phyloP scores from a whole-genome alignment of 305 asterid genomes.

The Rubia occidens region DNA sequence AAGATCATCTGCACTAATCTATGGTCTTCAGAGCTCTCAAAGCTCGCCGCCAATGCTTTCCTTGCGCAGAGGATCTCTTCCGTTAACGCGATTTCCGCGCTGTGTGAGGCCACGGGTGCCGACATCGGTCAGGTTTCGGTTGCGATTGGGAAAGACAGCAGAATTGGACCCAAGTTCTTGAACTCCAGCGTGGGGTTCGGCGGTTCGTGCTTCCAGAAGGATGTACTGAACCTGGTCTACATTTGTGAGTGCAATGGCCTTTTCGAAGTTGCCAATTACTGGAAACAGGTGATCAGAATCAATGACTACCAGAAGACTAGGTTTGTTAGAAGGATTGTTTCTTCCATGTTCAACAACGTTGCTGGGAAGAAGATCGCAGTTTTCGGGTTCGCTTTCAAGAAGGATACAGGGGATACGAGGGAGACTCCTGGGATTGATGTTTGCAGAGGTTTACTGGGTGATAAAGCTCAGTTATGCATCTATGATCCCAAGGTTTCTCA shows the following conservation, averaged over 20 bases:
- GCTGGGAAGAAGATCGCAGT: slow-evolving; percentile 7
- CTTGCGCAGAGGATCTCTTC: slow-evolving; percentile 7
- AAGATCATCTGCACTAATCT: slow-evolving; percentile 11
- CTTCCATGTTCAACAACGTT: slow-evolving; percentile 7
- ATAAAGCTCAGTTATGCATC: neutral
- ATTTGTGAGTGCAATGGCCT: slow-evolving; percentile 7
- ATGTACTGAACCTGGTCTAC: slow-evolving; percentile 4
- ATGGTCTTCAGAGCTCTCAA: slow-evolving; percentile 7
- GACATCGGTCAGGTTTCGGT: neutral
- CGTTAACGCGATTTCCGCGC: neutral
- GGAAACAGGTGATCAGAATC: slow-evolving; percentile 10
- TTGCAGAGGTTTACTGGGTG: slow-evolving; percentile 2
- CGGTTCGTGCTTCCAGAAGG: slow-evolving; percentile 8
- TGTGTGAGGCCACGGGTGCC: slow-evolving; percentile 6
- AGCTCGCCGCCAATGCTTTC: slow-evolving; percentile 10
- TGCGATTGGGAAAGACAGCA: slow-evolving; percentile 6
- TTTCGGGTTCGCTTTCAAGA: slow-evolving; percentile 5
- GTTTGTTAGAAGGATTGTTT: slow-evolving; percentile 3
- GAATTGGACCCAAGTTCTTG: slow-evolving; percentile 1
- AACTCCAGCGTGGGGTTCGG: slow-evolving; percentile 5
- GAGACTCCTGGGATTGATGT: slow-evolving; percentile 11
- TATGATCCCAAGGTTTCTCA: slow-evolving; percentile 7
- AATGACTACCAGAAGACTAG: slow-evolving; percentile 7
- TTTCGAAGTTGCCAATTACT: neutral
- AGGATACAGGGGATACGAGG: slow-evolving; percentile 6